Conservation (phyloP, 768 basidiomycete species). For the Russula abietina region DNA sequence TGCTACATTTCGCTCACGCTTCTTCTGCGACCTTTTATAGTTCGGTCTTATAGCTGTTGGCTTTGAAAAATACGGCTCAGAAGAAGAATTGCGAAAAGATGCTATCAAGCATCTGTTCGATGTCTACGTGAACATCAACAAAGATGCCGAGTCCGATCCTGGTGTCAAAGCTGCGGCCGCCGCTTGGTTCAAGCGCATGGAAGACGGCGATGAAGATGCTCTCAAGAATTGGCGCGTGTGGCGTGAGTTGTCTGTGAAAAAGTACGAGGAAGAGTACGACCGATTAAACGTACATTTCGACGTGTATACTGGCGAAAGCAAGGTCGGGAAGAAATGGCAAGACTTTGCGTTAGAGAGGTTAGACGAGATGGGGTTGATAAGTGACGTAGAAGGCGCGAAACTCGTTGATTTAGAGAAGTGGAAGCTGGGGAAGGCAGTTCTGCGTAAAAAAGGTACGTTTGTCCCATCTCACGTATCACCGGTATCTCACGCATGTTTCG, state of each 20-base stretch:
- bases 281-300: conserved; percentile 89
- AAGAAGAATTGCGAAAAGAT: conserved; percentile 75
- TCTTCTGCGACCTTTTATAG: conserved; percentile 35
- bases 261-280: conserved; percentile 84
- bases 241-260: conserved; percentile 85
- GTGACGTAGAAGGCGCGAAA: conserved; percentile 74
- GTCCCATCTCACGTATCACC: background rate
- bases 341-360: conserved; percentile 63
- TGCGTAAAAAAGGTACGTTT: conserved; percentile 71
- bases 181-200: conserved; percentile 90
- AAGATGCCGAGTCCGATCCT: conserved; percentile 69
- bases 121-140: conserved; percentile 91
- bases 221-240: conserved; percentile 88
- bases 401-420: conserved; percentile 82
- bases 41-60: conserved; percentile 87
- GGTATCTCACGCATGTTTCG: background rate
- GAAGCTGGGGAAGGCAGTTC: conserved; percentile 87
- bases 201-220: conserved; percentile 81
- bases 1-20: background rate
- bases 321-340: conserved; percentile 68
- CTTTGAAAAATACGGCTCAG: conserved; percentile 86
- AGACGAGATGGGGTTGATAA: conserved; percentile 66
- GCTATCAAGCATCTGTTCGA: conserved; percentile 93
- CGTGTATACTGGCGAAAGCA: conserved; percentile 86
- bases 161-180: conserved; percentile 72